Conservation (phyloP, 345 rosid species). For the Camelina neglecta region DNA sequence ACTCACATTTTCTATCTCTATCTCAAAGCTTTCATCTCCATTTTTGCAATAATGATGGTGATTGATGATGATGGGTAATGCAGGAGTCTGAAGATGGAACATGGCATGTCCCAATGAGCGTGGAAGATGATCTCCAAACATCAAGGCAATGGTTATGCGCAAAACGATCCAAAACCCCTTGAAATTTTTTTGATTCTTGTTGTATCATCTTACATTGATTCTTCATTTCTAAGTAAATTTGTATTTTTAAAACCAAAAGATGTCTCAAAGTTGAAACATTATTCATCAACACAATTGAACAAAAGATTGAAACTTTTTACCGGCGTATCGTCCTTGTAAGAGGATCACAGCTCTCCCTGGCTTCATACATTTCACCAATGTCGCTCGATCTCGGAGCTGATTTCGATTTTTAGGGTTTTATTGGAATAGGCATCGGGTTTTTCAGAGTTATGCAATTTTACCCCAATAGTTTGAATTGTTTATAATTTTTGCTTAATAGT, state of each 20-base stretch:
- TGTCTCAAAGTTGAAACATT: neutral
- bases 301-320: no score
- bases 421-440: no score
- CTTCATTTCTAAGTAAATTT: neutral
- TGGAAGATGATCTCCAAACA: slow-evolving; percentile 65
- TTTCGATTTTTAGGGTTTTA: no score
- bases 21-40: neutral
- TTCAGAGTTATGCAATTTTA: no score
- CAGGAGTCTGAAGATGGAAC: slow-evolving; percentile 90
- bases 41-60: slow-evolving; percentile 6
- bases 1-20: neutral
- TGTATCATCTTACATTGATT: slow-evolving; percentile 32
- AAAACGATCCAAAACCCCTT: slow-evolving; percentile 47
- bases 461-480: no score
- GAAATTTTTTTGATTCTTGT: slow-evolving; percentile 27
- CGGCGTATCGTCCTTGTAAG: no score
- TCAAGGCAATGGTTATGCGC: slow-evolving; percentile 87
- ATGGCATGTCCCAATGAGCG: slow-evolving; percentile 82
- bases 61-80: slow-evolving; percentile 10
- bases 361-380: no score
- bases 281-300: neutral
- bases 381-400: no score
- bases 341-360: no score
- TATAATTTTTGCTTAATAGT: no score
- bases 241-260: neutral